Conservation (phyloP, 495 filamentous ascomycete genomes). For the Tuber indicum region DNA sequence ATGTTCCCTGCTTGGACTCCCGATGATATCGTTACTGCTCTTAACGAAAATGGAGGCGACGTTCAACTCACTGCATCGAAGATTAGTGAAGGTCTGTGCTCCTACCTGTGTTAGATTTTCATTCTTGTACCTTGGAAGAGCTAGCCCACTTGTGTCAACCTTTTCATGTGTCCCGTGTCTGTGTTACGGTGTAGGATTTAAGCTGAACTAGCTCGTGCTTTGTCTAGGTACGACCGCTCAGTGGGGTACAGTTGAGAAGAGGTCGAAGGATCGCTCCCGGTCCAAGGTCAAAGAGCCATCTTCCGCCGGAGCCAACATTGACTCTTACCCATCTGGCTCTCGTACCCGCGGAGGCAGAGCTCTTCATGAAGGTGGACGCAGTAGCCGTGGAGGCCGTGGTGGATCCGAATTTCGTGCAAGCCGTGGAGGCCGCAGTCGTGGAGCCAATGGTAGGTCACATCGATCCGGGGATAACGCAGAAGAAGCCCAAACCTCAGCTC, state of each 20-base stretch:
- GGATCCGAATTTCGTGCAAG: slow-evolving; percentile 54
- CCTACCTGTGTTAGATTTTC: neutral
- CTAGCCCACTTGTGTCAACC: slow-evolving; percentile 10
- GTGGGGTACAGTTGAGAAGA: slow-evolving; percentile 95
- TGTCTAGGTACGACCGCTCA: slow-evolving; percentile 73
- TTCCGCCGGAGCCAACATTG: slow-evolving; percentile 48
- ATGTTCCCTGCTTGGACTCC: slow-evolving; percentile 89
- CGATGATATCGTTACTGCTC: slow-evolving; percentile 80
- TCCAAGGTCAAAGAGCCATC: slow-evolving; percentile 73
- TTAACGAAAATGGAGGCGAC: slow-evolving; percentile 88
- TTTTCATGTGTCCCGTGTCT: slow-evolving; percentile 15
- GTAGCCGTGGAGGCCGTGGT: slow-evolving; percentile 60
- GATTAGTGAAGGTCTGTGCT: slow-evolving; percentile 76
- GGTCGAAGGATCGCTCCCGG: slow-evolving; percentile 70
- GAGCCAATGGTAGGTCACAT: slow-evolving; percentile 50
- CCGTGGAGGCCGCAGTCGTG: slow-evolving; percentile 61
- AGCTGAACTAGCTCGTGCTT: slow-evolving; percentile 20
- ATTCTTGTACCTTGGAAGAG: slow-evolving; percentile 25
- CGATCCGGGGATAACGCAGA: slow-evolving; percentile 37
- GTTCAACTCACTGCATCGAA: slow-evolving; percentile 74
- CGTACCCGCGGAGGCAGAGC: slow-evolving; percentile 43
- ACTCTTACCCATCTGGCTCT: slow-evolving; percentile 43
- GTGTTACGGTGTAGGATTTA: slow-evolving; percentile 13
- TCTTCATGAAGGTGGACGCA: slow-evolving; percentile 53
- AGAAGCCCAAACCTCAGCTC: slow-evolving; percentile 37